Conservation (phyloP, 768 basidiomycete genomes). For the Suillus subaureus region DNA sequence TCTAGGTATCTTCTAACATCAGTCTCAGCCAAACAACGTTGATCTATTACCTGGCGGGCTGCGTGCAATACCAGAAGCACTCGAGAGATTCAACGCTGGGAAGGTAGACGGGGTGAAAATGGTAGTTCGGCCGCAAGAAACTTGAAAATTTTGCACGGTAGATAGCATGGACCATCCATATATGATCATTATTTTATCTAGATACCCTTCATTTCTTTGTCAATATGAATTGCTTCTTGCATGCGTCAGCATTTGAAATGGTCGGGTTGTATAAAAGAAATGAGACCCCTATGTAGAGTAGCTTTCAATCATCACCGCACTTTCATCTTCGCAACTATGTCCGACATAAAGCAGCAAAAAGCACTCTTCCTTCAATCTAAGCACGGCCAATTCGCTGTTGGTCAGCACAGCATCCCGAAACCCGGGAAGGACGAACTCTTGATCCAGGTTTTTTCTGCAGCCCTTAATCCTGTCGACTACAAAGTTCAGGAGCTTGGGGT, state of each 20-base stretch:
- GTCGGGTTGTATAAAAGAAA: neutral
- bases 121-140: slow-evolving; percentile 46
- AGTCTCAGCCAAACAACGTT: slow-evolving; percentile 43
- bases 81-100: slow-evolving; percentile 42
- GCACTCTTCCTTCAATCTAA: slow-evolving; percentile 29
- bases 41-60: slow-evolving; percentile 46
- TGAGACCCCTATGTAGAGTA: neutral
- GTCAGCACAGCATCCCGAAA: slow-evolving; percentile 26
- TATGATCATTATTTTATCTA: slow-evolving; percentile 9
- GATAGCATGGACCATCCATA: neutral
- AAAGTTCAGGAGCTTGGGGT: slow-evolving; percentile 35
- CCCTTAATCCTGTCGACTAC: slow-evolving; percentile 52
- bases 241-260: slow-evolving; percentile 5
- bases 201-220: slow-evolving; percentile 4
- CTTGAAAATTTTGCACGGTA: slow-evolving; percentile 23
- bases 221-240: slow-evolving; percentile 1
- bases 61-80: slow-evolving; percentile 41
- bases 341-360: slow-evolving; percentile 27
- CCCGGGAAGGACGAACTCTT: slow-evolving; percentile 44
- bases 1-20: neutral
- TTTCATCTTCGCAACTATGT: slow-evolving; percentile 15
- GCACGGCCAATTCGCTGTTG: slow-evolving; percentile 33
- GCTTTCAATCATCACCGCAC: neutral
- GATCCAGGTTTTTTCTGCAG: slow-evolving; percentile 40
- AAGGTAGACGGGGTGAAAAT: slow-evolving; percentile 49